phyloP scores from a whole-genome alignment of 805 yeast genomes.

The Hyphopichia homilentoma region DNA sequence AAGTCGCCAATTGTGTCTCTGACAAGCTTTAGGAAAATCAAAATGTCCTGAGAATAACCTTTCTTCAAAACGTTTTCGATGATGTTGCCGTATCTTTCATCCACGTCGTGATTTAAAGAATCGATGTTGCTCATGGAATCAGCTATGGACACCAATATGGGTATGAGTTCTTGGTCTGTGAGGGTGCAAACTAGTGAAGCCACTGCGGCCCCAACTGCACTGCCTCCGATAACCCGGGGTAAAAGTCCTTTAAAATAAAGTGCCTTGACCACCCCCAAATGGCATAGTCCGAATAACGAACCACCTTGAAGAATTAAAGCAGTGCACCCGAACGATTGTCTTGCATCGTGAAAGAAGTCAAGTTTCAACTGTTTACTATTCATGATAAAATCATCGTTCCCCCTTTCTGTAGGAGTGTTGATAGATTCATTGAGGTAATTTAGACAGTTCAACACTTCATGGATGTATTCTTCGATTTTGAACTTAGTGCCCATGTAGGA shows the following conservation, averaged over 20 bases:
- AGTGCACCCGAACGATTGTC: slow-evolving; percentile 85
- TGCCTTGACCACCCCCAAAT: slow-evolving; percentile 86
- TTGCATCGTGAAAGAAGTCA: slow-evolving; percentile 80
- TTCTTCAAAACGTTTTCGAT: slow-evolving; percentile 72
- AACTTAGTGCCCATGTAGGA: slow-evolving; percentile 86
- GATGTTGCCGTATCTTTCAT: slow-evolving; percentile 61
- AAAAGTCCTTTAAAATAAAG: slow-evolving; percentile 69
- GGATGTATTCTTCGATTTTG: slow-evolving; percentile 81
- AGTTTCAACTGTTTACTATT: slow-evolving; percentile 55
- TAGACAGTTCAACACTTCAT: slow-evolving; percentile 69
- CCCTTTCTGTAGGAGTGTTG: slow-evolving; percentile 21
- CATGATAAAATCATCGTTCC: slow-evolving; percentile 32
- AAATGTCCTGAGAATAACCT: slow-evolving; percentile 84
- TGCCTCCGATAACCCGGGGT: slow-evolving; percentile 86
- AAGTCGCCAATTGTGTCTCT: slow-evolving; percentile 69
- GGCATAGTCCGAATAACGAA: slow-evolving; percentile 89
- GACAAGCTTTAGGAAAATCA: slow-evolving; percentile 75
- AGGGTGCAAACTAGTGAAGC: slow-evolving; percentile 81
- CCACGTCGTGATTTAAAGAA: slow-evolving; percentile 49
- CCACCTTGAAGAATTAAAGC: slow-evolving; percentile 94
- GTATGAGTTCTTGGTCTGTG: slow-evolving; percentile 60
- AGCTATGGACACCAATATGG: slow-evolving; percentile 36
- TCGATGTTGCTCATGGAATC: slow-evolving; percentile 43
- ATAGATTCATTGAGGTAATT: slow-evolving; percentile 51
- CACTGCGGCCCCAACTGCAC: slow-evolving; percentile 91